Evolutionary conservation across 768 basidiomycete species (phyloP).

Genomic region (Amanita jacksonii): DNA sequence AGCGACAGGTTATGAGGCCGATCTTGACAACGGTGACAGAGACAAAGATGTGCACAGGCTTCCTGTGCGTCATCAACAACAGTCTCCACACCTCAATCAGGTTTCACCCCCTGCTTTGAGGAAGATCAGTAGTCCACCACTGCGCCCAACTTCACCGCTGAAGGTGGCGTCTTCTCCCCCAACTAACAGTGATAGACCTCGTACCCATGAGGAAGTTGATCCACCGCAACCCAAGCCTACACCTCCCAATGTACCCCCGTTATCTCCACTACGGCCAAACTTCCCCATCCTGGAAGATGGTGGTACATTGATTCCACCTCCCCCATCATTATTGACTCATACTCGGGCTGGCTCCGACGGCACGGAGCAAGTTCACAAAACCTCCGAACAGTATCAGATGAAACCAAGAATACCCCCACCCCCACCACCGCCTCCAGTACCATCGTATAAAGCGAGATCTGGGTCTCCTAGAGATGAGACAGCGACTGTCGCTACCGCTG

Average conservation of each 20-base stretch:
- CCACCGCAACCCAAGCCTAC: not conserved
- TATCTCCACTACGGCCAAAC: slow-evolving; percentile 34
- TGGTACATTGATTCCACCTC: slow-evolving; percentile 20
- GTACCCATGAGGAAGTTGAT: slow-evolving; percentile 15
- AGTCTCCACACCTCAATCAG: slow-evolving; percentile 11
- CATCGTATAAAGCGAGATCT: slow-evolving; percentile 15
- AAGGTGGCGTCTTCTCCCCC: slow-evolving; percentile 25
- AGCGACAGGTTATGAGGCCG: slow-evolving; percentile 61
- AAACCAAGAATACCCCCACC: slow-evolving; percentile 16
- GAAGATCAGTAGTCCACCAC: slow-evolving; percentile 7
- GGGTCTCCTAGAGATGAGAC: slow-evolving; percentile 22
- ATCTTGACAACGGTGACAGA: slow-evolving; percentile 51
- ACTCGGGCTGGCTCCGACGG: slow-evolving; percentile 45
- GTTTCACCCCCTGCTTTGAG: not conserved
- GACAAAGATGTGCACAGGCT: slow-evolving; percentile 30
- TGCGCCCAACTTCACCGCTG: slow-evolving; percentile 27
- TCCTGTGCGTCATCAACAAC: slow-evolving; percentile 28
- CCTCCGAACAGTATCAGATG: slow-evolving; percentile 28
- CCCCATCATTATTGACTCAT: slow-evolving; percentile 25
- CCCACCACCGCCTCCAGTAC: slow-evolving; percentile 15
- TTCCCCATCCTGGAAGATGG: slow-evolving; percentile 30
- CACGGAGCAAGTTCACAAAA: slow-evolving; percentile 31
- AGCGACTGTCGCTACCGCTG: no score
- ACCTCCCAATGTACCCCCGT: slow-evolving; percentile 31
- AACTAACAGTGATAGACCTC: not conserved